Conservation (phyloP, 129 eudicot species). For the Artemisia annua region DNA sequence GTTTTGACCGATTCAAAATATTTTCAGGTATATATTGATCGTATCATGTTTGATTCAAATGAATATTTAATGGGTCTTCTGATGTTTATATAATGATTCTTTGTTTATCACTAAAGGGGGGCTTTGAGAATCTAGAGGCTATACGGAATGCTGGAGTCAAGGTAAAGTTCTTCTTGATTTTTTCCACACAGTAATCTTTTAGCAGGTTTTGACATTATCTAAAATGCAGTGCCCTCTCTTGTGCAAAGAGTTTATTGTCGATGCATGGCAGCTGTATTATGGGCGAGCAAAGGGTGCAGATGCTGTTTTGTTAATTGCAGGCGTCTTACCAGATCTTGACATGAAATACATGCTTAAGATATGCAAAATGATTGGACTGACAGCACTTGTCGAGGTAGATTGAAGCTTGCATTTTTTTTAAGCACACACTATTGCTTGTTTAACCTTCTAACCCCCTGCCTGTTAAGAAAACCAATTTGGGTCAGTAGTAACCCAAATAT, state of each 20-base stretch:
- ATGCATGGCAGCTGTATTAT: constrained; percentile 91
- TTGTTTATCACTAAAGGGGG: neutral
- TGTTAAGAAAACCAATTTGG: neutral
- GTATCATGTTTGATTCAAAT: constrained; percentile 4
- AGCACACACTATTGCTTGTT: neutral
- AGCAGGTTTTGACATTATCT: neutral
- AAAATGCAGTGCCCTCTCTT: constrained; percentile 85
- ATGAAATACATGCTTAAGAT: constrained; percentile 75
- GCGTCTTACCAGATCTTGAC: constrained; percentile 84
- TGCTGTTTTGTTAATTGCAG: constrained; percentile 89
- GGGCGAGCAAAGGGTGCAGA: constrained; percentile 96
- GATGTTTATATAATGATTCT: constrained; percentile 2
- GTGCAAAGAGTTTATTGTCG: constrained; percentile 95
- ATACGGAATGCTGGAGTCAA: too few relatives aligned
- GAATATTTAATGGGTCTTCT: neutral
- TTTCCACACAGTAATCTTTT: neutral
- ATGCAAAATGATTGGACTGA: constrained; percentile 78
- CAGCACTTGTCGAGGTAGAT: constrained; percentile 88
- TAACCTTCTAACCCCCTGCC: neutral
- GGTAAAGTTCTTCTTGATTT: too few relatives aligned
- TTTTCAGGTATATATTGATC: constrained; percentile 60
- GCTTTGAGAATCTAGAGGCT: too few relatives aligned
- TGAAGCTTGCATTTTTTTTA: constrained; percentile 2
- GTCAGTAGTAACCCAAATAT: neutral
- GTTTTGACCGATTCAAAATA: constrained; percentile 88